A percentile compares a stretch with the other conserved stretches of the same genome.
These are phyloP conservation scores for Batrachochytrium dendrobatidis DNA, from an alignment of 371 early-diverging fungal species.

Conservation along the genomic window DNA sequence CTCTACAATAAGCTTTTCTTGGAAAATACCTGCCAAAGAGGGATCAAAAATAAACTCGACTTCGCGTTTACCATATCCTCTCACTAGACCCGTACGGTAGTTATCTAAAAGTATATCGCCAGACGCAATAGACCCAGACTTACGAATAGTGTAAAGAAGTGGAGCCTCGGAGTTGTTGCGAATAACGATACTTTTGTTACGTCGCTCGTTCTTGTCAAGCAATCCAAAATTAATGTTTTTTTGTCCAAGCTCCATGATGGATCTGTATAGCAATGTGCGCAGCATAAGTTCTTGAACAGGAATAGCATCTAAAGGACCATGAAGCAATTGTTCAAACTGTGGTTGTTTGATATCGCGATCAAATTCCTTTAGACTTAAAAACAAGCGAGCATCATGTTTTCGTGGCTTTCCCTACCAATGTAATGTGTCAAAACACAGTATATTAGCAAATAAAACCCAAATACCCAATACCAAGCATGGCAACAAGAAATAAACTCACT, in stretches of 20 bases:
- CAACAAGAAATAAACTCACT: conserved; percentile 19
- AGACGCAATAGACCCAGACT: conserved; percentile 92
- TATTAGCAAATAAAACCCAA: conserved; percentile 1
- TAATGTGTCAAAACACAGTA: conserved; percentile 1
- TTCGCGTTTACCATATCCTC: conserved; percentile 86
- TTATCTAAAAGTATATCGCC: conserved; percentile 79
- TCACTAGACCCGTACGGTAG: conserved; percentile 75
- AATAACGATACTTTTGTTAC: conserved; percentile 82
- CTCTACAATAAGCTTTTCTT: conserved; percentile 81
- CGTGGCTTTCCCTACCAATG: conserved; percentile 59
- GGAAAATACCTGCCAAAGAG: conserved; percentile 74
- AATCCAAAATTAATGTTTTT: conserved; percentile 94
- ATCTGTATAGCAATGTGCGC: conserved; percentile 72
- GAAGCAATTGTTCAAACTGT: conserved; percentile 63
- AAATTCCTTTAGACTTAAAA: conserved; percentile 69
- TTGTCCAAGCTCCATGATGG: conserved; percentile 90
- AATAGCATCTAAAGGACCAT: conserved; percentile 47
- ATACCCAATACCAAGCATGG: background rate
- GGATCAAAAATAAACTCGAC: conserved; percentile 91
- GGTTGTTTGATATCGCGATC: conserved; percentile 62
- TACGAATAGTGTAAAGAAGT: conserved; percentile 82
- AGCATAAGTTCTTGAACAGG: conserved; percentile 92
- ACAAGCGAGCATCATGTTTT: conserved; percentile 73
- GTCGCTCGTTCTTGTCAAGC: conserved; percentile 78
- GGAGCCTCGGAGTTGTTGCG: conserved; percentile 88